phyloP scores from a whole-genome alignment of 2,329 filamentous ascomycete genomes.

The Xylaria sp. region DNA sequence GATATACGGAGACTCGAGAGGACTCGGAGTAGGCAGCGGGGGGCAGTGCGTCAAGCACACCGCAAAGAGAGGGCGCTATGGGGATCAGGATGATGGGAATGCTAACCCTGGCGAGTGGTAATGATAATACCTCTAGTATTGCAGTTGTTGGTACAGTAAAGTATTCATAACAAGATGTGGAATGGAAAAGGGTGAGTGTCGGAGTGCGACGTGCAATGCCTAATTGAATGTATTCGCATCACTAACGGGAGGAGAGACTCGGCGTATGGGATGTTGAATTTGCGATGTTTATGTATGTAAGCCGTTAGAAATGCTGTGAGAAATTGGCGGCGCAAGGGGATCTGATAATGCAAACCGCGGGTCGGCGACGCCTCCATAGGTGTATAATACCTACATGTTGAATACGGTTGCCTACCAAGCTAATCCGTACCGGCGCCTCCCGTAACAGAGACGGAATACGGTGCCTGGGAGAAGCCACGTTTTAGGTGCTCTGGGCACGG shows the following conservation, averaged over 20 bases:
- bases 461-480: no score
- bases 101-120: not conserved
- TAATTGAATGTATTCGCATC: not conserved
- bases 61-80: slow-evolving; percentile 4
- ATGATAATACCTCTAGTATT: slow-evolving; percentile 1
- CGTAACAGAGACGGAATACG: no score
- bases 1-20: not conserved
- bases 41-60: slow-evolving; percentile 2
- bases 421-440: no score
- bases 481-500: no score
- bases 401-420: not conserved
- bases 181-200: not conserved
- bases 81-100: slow-evolving; percentile 13
- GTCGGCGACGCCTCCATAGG: not conserved
- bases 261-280: not conserved
- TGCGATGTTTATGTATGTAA: slow-evolving; percentile 1
- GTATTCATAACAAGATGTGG: not conserved
- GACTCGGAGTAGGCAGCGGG: not conserved
- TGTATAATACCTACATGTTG: not conserved
- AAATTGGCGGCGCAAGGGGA: slow-evolving; percentile 5
- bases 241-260: not conserved
- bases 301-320: slow-evolving; percentile 4
- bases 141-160: not conserved
- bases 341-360: slow-evolving; percentile 13
- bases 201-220: not conserved